Conservation (phyloP, 1,139 yeast species). For the Yamadazyma atmosphaerica region DNA sequence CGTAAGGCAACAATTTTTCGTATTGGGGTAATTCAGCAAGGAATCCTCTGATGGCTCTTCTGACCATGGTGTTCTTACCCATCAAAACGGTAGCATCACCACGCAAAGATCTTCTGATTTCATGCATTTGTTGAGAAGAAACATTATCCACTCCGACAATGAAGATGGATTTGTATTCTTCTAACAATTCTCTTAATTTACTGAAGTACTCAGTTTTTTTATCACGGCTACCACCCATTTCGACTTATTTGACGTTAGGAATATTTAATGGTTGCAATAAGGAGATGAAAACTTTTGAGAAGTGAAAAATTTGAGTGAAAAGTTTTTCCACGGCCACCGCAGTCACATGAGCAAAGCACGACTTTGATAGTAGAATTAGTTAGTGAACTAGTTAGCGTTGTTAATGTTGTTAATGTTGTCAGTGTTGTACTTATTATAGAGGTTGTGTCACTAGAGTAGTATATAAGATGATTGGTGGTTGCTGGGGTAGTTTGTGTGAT, state of each 20-base stretch:
- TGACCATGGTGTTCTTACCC: conserved; percentile 99
- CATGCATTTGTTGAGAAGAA: conserved; percentile 99
- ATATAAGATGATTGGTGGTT: too few relatives aligned
- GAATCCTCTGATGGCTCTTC: conserved; percentile 99
- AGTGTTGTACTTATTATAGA: too few relatives aligned
- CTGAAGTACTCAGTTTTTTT: conserved; percentile 94
- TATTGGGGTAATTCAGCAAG: conserved; percentile 90
- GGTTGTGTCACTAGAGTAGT: too few relatives aligned
- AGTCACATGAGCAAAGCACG: conserved; percentile 1
- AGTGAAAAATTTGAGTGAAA: background rate
- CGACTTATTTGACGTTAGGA: conserved; percentile 93
- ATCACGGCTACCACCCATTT: conserved; percentile 99
- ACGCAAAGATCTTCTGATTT: conserved; percentile 96
- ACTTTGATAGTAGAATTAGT: too few relatives aligned
- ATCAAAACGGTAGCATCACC: conserved; percentile 91
- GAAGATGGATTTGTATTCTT: conserved; percentile 97
- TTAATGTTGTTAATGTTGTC: too few relatives aligned
- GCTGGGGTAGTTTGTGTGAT: too few relatives aligned
- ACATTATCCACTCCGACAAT: conserved; percentile 99
- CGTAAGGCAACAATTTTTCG: conserved; percentile 92
- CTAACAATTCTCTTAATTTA: conserved; percentile 93
- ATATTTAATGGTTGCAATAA: conserved; percentile 75
- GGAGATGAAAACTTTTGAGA: conserved; percentile 12
- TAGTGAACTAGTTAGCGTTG: too few relatives aligned
- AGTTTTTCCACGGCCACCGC: background rate